phyloP scores from a whole-genome alignment of 257 asterid species.

The Solanum etuberosum region DNA sequence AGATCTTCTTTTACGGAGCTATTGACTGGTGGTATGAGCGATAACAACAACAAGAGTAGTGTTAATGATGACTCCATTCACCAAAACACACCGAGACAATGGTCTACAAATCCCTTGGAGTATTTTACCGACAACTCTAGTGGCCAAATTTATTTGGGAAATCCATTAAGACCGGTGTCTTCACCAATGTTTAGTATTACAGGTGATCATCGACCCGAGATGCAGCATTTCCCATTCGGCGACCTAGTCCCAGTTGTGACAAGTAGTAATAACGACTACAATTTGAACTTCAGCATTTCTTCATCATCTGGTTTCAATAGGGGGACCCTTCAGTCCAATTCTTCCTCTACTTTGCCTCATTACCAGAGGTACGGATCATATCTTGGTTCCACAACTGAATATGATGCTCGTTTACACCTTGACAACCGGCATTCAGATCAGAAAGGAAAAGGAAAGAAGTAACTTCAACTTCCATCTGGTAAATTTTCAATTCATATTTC shows the following conservation, averaged over 20 bases:
- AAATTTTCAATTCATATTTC: neutral
- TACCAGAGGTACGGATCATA: constrained; percentile 51
- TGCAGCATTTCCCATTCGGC: constrained; percentile 35
- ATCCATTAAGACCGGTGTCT: constrained; percentile 8
- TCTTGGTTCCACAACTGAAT: constrained; percentile 21
- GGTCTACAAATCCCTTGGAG: constrained; percentile 34
- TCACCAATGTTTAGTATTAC: constrained; percentile 29
- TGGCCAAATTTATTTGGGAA: constrained; percentile 18
- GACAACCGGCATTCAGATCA: constrained; percentile 12
- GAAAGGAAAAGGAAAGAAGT: constrained; percentile 47
- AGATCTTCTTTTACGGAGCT: constrained; percentile 49
- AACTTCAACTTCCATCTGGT: constrained; percentile 23
- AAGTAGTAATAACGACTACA: constrained; percentile 15
- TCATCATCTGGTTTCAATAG: constrained; percentile 31
- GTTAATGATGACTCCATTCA: neutral
- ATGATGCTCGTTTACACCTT: constrained; percentile 49
- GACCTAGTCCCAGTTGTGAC: constrained; percentile 24
- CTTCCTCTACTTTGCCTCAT: constrained; percentile 27
- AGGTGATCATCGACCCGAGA: constrained; percentile 29
- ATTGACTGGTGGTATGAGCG: constrained; percentile 24
- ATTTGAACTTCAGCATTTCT: constrained; percentile 39
- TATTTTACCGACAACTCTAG: constrained; percentile 18
- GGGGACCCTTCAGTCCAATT: constrained; percentile 84
- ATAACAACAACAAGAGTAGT: neutral
- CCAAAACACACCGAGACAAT: constrained; percentile 10